These are phyloP conservation scores for Nannizzia gypsea DNA, from an alignment of 2,329 filamentous ascomycete genomes.

Conservation along the genomic window DNA sequence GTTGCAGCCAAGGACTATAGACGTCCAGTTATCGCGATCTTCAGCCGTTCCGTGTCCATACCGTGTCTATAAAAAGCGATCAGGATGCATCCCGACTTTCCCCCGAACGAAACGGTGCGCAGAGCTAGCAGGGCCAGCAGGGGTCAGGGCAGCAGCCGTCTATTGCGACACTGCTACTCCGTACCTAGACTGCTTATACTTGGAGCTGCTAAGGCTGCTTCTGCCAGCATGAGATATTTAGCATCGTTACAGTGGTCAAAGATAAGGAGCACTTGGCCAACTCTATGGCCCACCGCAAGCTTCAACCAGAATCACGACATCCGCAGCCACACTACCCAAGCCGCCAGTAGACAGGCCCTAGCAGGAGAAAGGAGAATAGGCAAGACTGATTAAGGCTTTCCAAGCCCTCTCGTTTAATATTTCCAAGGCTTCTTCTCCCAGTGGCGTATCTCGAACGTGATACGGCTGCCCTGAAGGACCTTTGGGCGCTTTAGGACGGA, in stretches of 20 bases:
- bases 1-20: not conserved
- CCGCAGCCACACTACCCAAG: not conserved
- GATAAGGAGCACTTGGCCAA: conserved; percentile 2
- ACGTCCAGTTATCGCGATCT: not conserved
- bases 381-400: not conserved
- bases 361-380: not conserved
- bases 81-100: not conserved
- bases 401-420: not conserved
- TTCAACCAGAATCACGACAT: not conserved
- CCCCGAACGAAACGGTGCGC: too few relatives aligned
- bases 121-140: not conserved
- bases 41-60: not conserved
- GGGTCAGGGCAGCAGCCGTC: too few relatives aligned
- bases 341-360: too few relatives aligned
- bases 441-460: not conserved
- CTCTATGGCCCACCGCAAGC: not conserved
- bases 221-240: too few relatives aligned
- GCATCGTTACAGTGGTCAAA: not conserved
- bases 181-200: too few relatives aligned
- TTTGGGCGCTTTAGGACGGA: conserved; percentile 1
- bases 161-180: too few relatives aligned
- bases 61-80: not conserved
- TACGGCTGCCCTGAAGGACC: not conserved
- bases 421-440: not conserved
- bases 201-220: too few relatives aligned